These are phyloP conservation scores for Plantago major DNA, from an alignment of 257 asterid genomes.

Conservation along the genomic window DNA sequence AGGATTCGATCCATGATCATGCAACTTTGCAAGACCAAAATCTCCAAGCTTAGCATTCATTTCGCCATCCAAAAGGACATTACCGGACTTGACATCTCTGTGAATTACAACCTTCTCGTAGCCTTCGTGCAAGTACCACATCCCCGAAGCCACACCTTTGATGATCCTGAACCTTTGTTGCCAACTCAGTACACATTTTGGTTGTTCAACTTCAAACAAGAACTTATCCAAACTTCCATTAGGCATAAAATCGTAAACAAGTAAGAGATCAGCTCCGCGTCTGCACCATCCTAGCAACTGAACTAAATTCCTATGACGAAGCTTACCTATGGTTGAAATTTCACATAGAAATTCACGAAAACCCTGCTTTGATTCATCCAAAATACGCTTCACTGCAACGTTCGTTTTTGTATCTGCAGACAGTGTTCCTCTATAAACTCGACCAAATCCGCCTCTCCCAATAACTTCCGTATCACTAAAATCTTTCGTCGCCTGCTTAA, in stretches of 20 bases:
- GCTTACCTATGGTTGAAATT: slow-evolving; percentile 35
- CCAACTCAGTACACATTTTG: slow-evolving; percentile 25
- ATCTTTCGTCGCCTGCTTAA: slow-evolving; percentile 35
- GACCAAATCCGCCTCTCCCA: slow-evolving; percentile 45
- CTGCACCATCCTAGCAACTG: too few relatives aligned
- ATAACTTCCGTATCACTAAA: slow-evolving; percentile 36
- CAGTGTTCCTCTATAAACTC: slow-evolving; percentile 33
- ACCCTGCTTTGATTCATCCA: slow-evolving; percentile 31
- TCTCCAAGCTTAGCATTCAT: slow-evolving; percentile 30
- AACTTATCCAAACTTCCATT: slow-evolving; percentile 35
- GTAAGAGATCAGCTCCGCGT: too few relatives aligned
- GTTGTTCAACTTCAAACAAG: slow-evolving; percentile 27
- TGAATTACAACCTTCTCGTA: slow-evolving; percentile 35
- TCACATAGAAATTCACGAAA: slow-evolving; percentile 36
- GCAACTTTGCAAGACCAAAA: slow-evolving; percentile 32
- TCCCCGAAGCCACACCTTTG: slow-evolving; percentile 43
- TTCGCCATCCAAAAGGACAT: slow-evolving; percentile 29
- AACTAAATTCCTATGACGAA: slow-evolving; percentile 38
- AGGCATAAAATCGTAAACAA: too few relatives aligned
- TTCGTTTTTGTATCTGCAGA: slow-evolving; percentile 7
- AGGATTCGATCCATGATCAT: slow-evolving; percentile 27
- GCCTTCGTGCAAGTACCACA: slow-evolving; percentile 39
- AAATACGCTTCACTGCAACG: slow-evolving; percentile 37
- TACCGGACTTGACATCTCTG: slow-evolving; percentile 35
- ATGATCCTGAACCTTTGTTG: slow-evolving; percentile 35